These are phyloP conservation scores for Trichopus zeylanicus DNA, from an alignment of 116 monocot genomes.

Conservation along the genomic window DNA sequence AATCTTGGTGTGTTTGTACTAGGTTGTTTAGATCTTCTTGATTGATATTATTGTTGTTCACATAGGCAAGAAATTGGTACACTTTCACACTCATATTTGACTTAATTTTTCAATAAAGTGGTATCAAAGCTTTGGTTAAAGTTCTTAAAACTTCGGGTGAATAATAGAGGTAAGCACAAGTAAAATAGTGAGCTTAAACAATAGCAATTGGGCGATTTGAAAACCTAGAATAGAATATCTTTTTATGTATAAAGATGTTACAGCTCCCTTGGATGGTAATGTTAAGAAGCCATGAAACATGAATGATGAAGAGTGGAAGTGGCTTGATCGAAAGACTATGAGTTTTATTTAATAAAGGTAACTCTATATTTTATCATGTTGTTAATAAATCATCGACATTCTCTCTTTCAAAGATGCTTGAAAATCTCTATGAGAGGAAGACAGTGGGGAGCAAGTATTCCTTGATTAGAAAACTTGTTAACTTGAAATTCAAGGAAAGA, in stretches of 20 bases:
- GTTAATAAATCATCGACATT: slow-evolving; percentile 4
- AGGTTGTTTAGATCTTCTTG: no score
- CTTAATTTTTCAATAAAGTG: no score
- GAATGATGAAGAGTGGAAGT: neutral
- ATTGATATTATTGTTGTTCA: no score
- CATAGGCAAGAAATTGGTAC: no score
- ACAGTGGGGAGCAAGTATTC: slow-evolving; percentile 6
- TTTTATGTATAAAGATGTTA: slow-evolving; percentile 5
- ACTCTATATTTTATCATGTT: slow-evolving; percentile 13
- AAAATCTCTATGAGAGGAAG: slow-evolving; percentile 15
- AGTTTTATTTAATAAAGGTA: slow-evolving; percentile 11
- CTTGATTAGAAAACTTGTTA: slow-evolving; percentile 1
- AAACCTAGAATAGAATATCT: slow-evolving; percentile 14
- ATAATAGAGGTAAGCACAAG: neutral
- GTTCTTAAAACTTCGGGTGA: no score
- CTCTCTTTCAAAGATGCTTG: neutral
- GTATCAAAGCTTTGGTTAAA: no score
- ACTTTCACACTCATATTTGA: no score
- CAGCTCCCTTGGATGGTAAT: neutral
- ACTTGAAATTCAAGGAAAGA: slow-evolving; percentile 9
- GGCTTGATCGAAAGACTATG: neutral
- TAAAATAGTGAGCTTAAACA: slow-evolving; percentile 4
- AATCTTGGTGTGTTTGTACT: no score
- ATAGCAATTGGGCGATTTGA: slow-evolving; percentile 11
- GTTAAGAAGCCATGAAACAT: neutral